A percentile compares a stretch with the other conserved stretches of the same genome.
Evolutionary conservation across 257 asterid genomes (phyloP).

Genomic region (Knoxia roxburghii): DNA sequence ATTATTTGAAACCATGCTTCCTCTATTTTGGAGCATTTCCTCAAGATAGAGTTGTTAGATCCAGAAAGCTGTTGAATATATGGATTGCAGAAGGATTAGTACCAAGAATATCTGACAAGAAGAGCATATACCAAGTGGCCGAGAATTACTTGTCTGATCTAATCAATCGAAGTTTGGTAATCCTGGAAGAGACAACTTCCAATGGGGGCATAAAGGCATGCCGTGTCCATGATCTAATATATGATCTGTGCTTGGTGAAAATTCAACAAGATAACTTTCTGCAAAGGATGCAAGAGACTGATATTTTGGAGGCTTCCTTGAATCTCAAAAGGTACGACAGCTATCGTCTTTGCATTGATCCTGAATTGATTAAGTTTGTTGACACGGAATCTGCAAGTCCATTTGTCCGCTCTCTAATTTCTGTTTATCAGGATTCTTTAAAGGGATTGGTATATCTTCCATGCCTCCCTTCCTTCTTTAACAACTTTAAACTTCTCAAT

Average conservation of each 20-base stretch:
- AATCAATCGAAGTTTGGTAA: not conserved
- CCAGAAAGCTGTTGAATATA: constrained; percentile 3
- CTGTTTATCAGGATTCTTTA: not conserved
- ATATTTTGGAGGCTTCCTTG: not conserved
- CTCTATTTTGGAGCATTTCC: constrained; percentile 9
- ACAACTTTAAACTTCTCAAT: constrained; percentile 8
- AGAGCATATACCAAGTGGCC: not conserved
- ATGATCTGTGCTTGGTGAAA: not conserved
- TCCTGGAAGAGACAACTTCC: constrained; percentile 6
- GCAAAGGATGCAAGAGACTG: not conserved
- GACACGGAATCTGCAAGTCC: not conserved
- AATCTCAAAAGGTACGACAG: not conserved
- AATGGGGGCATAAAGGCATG: not conserved
- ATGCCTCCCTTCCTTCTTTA: not conserved
- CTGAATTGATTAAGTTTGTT: not conserved
- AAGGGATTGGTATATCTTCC: not conserved
- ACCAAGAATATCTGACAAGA: not conserved
- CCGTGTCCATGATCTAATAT: constrained; percentile 2
- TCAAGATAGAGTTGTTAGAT: not conserved
- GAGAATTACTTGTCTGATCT: constrained; percentile 4
- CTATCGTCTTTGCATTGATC: not conserved
- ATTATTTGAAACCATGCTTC: constrained; percentile 1
- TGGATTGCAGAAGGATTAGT: constrained; percentile 7
- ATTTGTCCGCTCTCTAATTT: not conserved
- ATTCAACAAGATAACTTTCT: constrained; percentile 5